phyloP scores from a whole-genome alignment of 169 alveolate species.

The Plasmodium cynomolgi region DNA sequence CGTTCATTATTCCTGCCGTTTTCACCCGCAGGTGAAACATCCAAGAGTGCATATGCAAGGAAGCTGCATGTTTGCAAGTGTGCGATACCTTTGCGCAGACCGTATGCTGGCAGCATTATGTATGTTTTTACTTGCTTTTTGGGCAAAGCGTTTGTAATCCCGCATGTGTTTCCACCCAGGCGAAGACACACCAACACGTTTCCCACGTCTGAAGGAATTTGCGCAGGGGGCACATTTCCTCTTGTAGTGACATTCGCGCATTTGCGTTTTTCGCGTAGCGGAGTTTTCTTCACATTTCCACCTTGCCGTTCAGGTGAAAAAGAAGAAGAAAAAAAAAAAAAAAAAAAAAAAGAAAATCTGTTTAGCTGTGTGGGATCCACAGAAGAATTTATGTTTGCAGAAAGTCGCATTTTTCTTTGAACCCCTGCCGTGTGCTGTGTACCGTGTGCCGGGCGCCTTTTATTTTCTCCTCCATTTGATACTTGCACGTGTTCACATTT shows the following conservation, averaged over 20 bases:
- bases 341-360: background rate
- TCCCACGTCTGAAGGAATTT: background rate
- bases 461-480: constrained; percentile 4
- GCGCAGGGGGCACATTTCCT: background rate
- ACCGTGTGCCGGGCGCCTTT: background rate
- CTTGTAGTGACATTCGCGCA: background rate
- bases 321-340: background rate
- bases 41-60: too few species aligned
- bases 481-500: background rate
- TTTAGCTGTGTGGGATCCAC: constrained; percentile 10
- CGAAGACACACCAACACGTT: background rate
- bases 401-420: background rate
- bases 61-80: too few species aligned
- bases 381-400: background rate
- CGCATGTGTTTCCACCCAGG: background rate
- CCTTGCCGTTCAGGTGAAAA: constrained; percentile 47
- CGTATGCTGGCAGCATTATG: background rate
- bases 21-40: background rate
- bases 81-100: too few species aligned
- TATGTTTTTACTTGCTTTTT: background rate
- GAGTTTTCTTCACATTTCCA: constrained; percentile 19
- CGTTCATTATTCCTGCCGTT: background rate
- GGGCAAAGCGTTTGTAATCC: background rate
- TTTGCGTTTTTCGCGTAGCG: background rate
- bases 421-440: too few species aligned